phyloP scores from a whole-genome alignment of 1,139 yeast genomes.

The Yamadazyma dendronema region DNA sequence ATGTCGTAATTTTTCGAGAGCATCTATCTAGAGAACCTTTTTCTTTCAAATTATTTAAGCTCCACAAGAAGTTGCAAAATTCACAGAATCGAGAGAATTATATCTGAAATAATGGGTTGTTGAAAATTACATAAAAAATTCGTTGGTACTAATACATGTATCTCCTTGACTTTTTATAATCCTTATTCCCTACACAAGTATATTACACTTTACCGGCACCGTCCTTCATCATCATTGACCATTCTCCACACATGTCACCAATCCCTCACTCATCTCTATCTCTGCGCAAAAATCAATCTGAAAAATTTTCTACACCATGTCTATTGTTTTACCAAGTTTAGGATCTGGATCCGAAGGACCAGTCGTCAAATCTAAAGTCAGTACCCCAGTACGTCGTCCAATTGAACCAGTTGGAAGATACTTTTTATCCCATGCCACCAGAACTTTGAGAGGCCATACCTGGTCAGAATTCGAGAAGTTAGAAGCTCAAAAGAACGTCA shows the following conservation, averaged over 20 bases:
- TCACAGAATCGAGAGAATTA: no score
- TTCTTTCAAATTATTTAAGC: not conserved
- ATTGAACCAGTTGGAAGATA: conserved; percentile 96
- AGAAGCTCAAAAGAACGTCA: conserved; percentile 89
- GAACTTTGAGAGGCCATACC: conserved; percentile 94
- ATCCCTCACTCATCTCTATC: not conserved
- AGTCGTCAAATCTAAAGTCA: conserved; percentile 49
- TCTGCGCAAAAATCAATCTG: not conserved
- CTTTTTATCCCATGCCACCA: conserved; percentile 94
- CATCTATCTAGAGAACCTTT: not conserved
- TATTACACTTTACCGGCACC: no score
- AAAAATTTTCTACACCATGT: conserved; percentile 7
- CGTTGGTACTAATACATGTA: no score
- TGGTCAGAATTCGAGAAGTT: conserved; percentile 96
- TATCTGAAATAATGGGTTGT: no score
- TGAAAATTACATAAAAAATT: no score
- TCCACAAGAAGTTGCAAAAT: not conserved
- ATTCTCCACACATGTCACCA: no score
- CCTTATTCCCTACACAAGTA: no score
- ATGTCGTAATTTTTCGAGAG: no score
- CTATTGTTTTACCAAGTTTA: conserved; percentile 21
- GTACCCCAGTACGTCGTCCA: conserved; percentile 78
- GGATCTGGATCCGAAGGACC: conserved; percentile 50
- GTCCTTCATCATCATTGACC: no score
- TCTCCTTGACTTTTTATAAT: no score